Conservation (phyloP, 2,329 filamentous ascomycete genomes). For the Neonectria magnoliae region DNA sequence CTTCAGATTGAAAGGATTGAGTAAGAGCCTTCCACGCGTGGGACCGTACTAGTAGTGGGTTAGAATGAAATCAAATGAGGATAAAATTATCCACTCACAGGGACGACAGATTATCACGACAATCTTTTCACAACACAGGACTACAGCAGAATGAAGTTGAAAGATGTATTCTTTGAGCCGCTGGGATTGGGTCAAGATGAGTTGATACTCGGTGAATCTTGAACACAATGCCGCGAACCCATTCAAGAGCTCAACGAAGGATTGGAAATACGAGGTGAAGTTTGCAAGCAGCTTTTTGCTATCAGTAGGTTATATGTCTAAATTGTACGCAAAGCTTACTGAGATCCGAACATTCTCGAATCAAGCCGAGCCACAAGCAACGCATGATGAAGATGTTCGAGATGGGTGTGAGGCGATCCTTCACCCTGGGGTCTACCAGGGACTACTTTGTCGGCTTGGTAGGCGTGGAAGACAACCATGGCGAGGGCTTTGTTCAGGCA, state of each 20-base stretch:
- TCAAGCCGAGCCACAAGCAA: neutral
- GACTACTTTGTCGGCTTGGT: neutral
- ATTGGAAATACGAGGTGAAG: conserved; percentile 31
- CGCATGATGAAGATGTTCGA: neutral
- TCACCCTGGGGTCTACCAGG: neutral
- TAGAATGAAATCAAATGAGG: neutral
- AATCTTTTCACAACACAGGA: conserved; percentile 26
- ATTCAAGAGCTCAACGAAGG: conserved; percentile 24
- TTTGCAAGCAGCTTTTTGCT: conserved; percentile 34
- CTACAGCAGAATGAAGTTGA: conserved; percentile 16
- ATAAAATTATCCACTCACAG: neutral
- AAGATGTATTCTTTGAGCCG: neutral
- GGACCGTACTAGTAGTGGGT: neutral
- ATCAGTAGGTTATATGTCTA: too few species aligned
- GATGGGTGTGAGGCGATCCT: neutral
- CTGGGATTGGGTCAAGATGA: neutral
- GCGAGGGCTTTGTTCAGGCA: too few species aligned
- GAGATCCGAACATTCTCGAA: too few species aligned
- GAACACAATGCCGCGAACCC: conserved; percentile 22
- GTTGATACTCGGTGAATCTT: conserved; percentile 22
- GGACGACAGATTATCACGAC: neutral
- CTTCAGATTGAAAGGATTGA: conserved; percentile 23
- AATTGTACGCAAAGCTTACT: too few species aligned
- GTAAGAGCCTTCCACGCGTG: conserved; percentile 15
- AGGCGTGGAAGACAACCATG: neutral